Percentiles rank a stretch among this genome's conserved stretches.
phyloP scores from a whole-genome alignment of 2,329 filamentous ascomycete species.

The Lomentospora prolificans region DNA sequence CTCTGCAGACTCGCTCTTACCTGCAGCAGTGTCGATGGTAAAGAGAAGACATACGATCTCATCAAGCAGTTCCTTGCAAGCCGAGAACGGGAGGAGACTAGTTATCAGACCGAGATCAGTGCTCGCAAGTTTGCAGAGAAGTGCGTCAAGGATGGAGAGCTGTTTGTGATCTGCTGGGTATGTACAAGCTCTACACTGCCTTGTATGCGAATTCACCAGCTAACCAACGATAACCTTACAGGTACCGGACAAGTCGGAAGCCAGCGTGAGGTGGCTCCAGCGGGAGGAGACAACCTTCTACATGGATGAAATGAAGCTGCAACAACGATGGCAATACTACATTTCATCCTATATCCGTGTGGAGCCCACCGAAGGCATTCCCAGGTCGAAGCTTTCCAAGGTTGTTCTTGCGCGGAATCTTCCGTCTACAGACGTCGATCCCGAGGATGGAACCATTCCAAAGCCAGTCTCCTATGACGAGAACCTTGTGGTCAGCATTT shows the following conservation, averaged over 20 bases:
- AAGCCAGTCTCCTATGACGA: slow-evolving; percentile 55
- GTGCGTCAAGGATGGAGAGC: slow-evolving; percentile 82
- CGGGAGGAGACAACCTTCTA: slow-evolving; percentile 70
- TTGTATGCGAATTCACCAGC: not conserved
- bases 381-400: slow-evolving; percentile 54
- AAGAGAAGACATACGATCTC: slow-evolving; percentile 89
- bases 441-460: slow-evolving; percentile 52
- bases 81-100: slow-evolving; percentile 74
- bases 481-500: slow-evolving; percentile 62
- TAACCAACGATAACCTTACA: slow-evolving; percentile 17
- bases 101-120: slow-evolving; percentile 80
- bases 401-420: slow-evolving; percentile 64
- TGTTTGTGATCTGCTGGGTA: slow-evolving; percentile 87
- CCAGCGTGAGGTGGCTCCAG: slow-evolving; percentile 62
- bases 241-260: slow-evolving; percentile 59
- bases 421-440: slow-evolving; percentile 49
- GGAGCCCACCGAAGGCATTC: slow-evolving; percentile 76
- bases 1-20: slow-evolving; percentile 70
- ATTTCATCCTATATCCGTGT: slow-evolving; percentile 84
- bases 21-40: slow-evolving; percentile 78
- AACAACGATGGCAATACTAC: slow-evolving; percentile 87
- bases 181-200: slow-evolving; percentile 28
- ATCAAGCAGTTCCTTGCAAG: slow-evolving; percentile 78
- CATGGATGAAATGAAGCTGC: slow-evolving; percentile 75
- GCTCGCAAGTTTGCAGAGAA: slow-evolving; percentile 89